Evolutionary conservation across 106 monocot genomes (phyloP), one percentile per base, ranked within the genome.

Genomic region (Dactylorhiza incarnata): DNA sequence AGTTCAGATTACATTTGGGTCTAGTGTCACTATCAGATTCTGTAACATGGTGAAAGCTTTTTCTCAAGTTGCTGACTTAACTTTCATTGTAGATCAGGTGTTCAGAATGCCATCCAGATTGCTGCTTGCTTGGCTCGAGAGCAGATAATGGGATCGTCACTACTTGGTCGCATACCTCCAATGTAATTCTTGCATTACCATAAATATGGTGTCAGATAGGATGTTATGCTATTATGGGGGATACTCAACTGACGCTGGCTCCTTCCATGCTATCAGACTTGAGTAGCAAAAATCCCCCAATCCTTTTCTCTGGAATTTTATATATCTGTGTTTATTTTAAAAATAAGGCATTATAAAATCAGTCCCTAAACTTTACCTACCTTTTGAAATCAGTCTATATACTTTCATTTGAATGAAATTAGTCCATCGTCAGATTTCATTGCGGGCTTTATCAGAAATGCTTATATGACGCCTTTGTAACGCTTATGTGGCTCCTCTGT

Each of bases 111-210:
- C 48, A 97, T 97, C 69, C 71, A 87, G 79, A 84, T 97, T 83
- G 91, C 97, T 69, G 54, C 72, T 47, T 81, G 70, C 54, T 82
- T 97, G 83, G 83, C 86, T 24, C 89, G 87, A 81, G 94, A 94
- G 66, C 97, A 97, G 76, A 77, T 91, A 56, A 49, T 6, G 8
- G 91, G 89, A 46, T 82, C 91, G 66, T 86, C 87, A 74, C 76
- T 87, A 65, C 89, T 97, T 74, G 97, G 97, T 54, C 93, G 94
- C 61, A 84, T 97, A 83, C 94, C 97, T 67, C 97, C 97, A 78
- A 91, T 97, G 97, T 97, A 94, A 86, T 85, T 65, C 13, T 65
- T 71, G 22, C 45, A 77, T n/a, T 13, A 73, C 72, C 17, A 50
- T 71, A n/a, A 71, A 7, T 20, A 22, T 58, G 8, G 58, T 59